Conservation (phyloP, 2,329 filamentous ascomycete genomes). For the Fusarium nisikadoi region DNA sequence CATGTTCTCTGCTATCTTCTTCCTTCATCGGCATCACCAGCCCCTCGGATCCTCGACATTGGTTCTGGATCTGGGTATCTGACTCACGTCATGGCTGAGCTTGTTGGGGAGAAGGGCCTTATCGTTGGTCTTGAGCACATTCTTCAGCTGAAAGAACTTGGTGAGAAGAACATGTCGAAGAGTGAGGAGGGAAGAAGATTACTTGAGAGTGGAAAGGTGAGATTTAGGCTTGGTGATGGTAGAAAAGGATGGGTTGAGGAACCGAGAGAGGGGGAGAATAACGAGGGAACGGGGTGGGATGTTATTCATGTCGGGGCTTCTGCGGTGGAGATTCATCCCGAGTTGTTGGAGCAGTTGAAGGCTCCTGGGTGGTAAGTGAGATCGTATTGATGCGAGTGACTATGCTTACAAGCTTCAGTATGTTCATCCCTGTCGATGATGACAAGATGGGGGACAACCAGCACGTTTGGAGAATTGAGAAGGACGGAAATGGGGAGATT, state of each 20-base stretch:
- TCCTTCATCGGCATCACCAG: conserved; percentile 48
- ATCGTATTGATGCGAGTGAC: too few species aligned
- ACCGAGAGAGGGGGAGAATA: conserved; percentile 56
- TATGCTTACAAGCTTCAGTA: conserved; percentile 52
- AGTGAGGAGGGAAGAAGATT: conserved; percentile 67
- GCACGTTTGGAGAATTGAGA: conserved; percentile 79
- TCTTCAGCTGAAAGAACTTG: conserved; percentile 68
- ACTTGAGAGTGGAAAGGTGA: conserved; percentile 71
- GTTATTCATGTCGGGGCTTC: conserved; percentile 96
- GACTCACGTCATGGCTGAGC: conserved; percentile 86
- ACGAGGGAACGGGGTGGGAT: conserved; percentile 75
- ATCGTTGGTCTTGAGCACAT: conserved; percentile 84
- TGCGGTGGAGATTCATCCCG: conserved; percentile 76
- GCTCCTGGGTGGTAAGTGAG: conserved; percentile 72
- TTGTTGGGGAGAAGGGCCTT: conserved; percentile 65
- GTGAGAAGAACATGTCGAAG: conserved; percentile 73
- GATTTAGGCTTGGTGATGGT: conserved; percentile 81
- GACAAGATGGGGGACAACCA: conserved; percentile 61
- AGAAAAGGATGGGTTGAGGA: conserved; percentile 68
- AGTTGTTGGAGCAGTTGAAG: conserved; percentile 80
- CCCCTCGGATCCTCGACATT: conserved; percentile 74
- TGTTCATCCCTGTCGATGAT: conserved; percentile 82
- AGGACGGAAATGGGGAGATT: conserved; percentile 72
- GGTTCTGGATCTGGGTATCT: conserved; percentile 85
- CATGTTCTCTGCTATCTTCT: conserved; percentile 58